These are phyloP conservation scores for Ceratocystiopsis minuta DNA, from an alignment of 2,329 filamentous ascomycete species.

Conservation along the genomic window DNA sequence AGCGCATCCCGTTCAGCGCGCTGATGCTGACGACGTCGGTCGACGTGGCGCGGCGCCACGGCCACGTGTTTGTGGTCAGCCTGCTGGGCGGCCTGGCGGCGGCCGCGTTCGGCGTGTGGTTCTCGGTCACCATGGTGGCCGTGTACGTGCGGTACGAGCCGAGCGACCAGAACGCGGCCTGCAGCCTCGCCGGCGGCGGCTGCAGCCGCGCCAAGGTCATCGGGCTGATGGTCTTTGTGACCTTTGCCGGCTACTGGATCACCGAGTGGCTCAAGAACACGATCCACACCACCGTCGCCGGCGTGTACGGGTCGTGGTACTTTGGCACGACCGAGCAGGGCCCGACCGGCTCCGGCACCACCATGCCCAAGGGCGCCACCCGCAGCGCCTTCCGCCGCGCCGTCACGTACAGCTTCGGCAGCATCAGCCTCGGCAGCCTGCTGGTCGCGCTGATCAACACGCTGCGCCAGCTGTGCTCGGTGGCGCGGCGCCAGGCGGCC, in stretches of 20 bases:
- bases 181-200: constrained; percentile 33
- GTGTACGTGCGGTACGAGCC: constrained; percentile 77
- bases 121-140: constrained; percentile 66
- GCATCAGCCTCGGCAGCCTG: constrained; percentile 71
- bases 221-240: constrained; percentile 69
- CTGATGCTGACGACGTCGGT: constrained; percentile 78
- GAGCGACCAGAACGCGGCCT: constrained; percentile 29
- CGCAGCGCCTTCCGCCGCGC: constrained; percentile 67
- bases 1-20: constrained; percentile 75
- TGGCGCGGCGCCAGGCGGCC: constrained; percentile 50
- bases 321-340: constrained; percentile 31
- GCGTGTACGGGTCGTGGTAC: constrained; percentile 88
- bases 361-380: constrained; percentile 61
- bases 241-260: constrained; percentile 88
- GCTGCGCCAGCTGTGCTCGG: constrained; percentile 61
- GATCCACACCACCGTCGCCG: constrained; percentile 72
- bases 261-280: constrained; percentile 89
- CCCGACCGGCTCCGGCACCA: constrained; percentile 9
- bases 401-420: constrained; percentile 82
- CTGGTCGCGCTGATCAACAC: constrained; percentile 77
- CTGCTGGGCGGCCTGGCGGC: constrained; percentile 64
- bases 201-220: constrained; percentile 67
- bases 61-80: constrained; percentile 75
- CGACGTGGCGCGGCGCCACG: constrained; percentile 66
- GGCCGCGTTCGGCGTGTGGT: constrained; percentile 67